These are phyloP conservation scores for Chimonanthus salicifolius DNA, from an alignment of 164 flowering plant genomes.

Conservation along the genomic window DNA sequence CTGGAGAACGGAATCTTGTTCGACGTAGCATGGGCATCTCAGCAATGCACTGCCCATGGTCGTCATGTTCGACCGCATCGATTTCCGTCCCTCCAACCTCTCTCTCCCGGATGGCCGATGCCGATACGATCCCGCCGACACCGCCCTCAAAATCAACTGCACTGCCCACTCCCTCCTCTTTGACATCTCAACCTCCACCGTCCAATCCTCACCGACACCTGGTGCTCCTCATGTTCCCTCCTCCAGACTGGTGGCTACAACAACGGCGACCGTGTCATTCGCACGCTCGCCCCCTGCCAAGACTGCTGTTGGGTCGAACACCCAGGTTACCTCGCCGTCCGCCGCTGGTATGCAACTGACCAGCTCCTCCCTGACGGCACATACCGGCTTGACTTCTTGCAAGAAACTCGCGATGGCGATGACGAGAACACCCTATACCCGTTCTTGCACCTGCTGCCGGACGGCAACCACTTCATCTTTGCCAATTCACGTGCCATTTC, in stretches of 20 bases:
- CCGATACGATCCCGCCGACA: conserved; percentile 38
- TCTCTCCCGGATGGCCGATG: conserved; percentile 52
- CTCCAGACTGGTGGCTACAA: conserved; percentile 71
- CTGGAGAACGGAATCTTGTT: conserved; percentile 55
- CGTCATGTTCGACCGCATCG: conserved; percentile 74
- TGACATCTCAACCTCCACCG: conserved; percentile 35
- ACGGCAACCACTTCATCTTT: conserved; percentile 40
- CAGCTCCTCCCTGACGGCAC: conserved; percentile 46
- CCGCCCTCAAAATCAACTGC: conserved; percentile 41
- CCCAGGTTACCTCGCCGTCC: conserved; percentile 17
- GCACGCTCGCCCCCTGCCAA: conserved; percentile 44
- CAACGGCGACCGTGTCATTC: conserved; percentile 42
- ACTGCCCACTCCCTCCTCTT: conserved; percentile 78
- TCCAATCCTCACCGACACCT: conserved; percentile 55
- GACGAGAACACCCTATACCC: conserved; percentile 47
- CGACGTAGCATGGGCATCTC: conserved; percentile 53
- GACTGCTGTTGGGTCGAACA: conserved; percentile 69
- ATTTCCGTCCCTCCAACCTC: conserved; percentile 71
- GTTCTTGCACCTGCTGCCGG: conserved; percentile 36
- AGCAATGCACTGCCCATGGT: conserved; percentile 97
- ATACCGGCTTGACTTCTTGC: no score
- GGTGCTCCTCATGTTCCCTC: conserved; percentile 75
- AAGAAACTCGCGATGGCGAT: conserved; percentile 27
- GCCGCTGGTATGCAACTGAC: conserved; percentile 76
- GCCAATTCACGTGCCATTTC: conserved; percentile 37